Conservation (phyloP, 371 early-diverging fungal genomes). For the Choanephora cucurbitarum region DNA sequence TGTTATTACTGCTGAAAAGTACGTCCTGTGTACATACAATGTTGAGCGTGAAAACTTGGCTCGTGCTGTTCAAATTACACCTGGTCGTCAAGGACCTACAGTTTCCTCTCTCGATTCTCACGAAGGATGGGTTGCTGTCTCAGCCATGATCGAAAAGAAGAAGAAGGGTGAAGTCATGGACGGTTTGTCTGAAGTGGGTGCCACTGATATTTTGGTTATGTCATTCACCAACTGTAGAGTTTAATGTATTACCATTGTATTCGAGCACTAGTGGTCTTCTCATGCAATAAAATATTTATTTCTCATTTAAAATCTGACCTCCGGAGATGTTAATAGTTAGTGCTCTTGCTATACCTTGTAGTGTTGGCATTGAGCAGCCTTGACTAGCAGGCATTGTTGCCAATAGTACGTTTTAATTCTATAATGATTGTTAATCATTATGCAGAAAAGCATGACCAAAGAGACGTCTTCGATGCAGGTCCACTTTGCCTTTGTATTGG, state of each 20-base stretch:
- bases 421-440: too few species aligned
- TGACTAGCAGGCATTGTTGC: too few species aligned
- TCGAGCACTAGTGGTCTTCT: too few species aligned
- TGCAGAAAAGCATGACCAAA: too few species aligned
- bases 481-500: too few species aligned
- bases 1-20: conserved; percentile 85
- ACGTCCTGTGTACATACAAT: conserved; percentile 92
- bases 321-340: too few species aligned
- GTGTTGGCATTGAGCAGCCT: too few species aligned
- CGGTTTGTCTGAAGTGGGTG: conserved; percentile 80
- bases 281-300: too few species aligned
- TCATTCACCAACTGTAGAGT: conserved; percentile 82
- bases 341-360: too few species aligned
- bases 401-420: too few species aligned
- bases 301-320: too few species aligned
- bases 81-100: conserved; percentile 94
- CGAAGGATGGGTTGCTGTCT: conserved; percentile 91
- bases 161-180: conserved; percentile 91
- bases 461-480: too few species aligned
- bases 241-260: conserved; percentile 22
- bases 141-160: conserved; percentile 86
- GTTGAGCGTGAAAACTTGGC: conserved; percentile 64
- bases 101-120: conserved; percentile 84
- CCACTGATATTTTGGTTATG: conserved; percentile 89
- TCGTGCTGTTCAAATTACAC: conserved; percentile 77